Percentiles rank a stretch among this genome's conserved stretches.
Conservation (phyloP, 345 rosid genomes). For the Citrus australasica region DNA sequence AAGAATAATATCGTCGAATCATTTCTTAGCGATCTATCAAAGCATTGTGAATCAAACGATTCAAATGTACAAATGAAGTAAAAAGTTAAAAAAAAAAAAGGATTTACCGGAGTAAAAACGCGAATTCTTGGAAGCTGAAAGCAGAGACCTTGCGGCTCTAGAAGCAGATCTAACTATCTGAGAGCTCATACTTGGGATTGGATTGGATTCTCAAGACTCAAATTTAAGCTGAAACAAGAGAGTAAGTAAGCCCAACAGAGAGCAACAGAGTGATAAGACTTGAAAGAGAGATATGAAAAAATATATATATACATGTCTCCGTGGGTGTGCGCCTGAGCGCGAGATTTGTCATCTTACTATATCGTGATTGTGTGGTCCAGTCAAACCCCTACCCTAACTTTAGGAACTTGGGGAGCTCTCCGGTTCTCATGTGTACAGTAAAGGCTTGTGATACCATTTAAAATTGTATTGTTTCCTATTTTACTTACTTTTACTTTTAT, state of each 20-base stretch:
- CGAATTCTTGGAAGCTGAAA: slow-evolving; percentile 61
- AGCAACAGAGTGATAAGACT: neutral
- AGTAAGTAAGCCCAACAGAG: neutral
- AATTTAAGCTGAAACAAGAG: neutral
- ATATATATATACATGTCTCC: neutral
- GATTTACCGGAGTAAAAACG: slow-evolving; percentile 58
- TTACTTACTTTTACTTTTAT: neutral
- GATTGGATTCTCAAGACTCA: neutral
- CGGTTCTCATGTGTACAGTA: neutral
- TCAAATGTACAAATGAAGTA: neutral
- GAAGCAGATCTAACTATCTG: slow-evolving; percentile 77
- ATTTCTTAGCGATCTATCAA: neutral
- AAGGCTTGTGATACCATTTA: neutral
- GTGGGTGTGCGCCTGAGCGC: neutral
- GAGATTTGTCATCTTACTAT: neutral
- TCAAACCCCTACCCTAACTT: slow-evolving; percentile 10
- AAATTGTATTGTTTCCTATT: neutral
- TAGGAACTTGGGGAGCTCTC: neutral
- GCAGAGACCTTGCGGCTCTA: slow-evolving; percentile 72
- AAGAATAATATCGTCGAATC: neutral
- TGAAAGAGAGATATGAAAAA: neutral
- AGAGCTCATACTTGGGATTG: slow-evolving; percentile 52
- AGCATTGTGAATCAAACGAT: neutral
- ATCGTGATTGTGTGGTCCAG: neutral
- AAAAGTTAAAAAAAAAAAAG: neutral